Base-by-base conservation (phyloP, 345 rosid species). In the Linum lewisii region DNA sequence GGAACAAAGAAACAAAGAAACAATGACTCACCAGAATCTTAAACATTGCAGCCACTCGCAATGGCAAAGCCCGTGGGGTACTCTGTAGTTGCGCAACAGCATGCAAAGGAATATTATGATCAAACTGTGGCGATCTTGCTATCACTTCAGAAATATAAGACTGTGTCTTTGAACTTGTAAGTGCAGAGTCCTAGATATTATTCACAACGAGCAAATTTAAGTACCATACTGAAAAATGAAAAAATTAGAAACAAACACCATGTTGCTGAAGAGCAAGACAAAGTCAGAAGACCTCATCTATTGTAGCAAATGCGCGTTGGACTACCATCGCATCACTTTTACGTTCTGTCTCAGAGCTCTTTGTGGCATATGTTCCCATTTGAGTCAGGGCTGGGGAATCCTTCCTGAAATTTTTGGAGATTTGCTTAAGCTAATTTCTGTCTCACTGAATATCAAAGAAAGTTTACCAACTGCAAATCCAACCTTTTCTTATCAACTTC, bases 21-120 rank as follows among this genome's bases (percentile, higher is more conserved):
- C n/a, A n/a, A n/a, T n/a, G 21, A 53, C 85, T 76, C 72, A 93
- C 99, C 97, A 93, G 63, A 53, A 90, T 70, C 81, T 83, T 84
- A 61, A 81, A 77, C 95, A 93, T 82, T 68, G 95, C 78, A 75
- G 84, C 92, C 69, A 89, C 88, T 80, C 99, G 85, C 73, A 81
- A 26, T 66, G 94, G 90, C 67, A 89, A 75, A 24, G 78, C 66
- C 77, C 84, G 82, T 60, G 85, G 83, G 70, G 74, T 54, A 50
- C 72, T 69, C 62, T 74, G 77, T 45, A 88, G 79, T 72, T 87
- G 97, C 32, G 88, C 92, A 77, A 87, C 86, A 57, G 78, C 58
- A 42, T 94, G 92, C 73, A 81, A 71, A 25, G 63, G 72, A 57
- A 66, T 63, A 63, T 63, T 66, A 64, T 68, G 60, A 72, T 78